These are phyloP conservation scores for Solanum chiquidenum DNA, from an alignment of 257 asterid genomes.

Conservation along the genomic window DNA sequence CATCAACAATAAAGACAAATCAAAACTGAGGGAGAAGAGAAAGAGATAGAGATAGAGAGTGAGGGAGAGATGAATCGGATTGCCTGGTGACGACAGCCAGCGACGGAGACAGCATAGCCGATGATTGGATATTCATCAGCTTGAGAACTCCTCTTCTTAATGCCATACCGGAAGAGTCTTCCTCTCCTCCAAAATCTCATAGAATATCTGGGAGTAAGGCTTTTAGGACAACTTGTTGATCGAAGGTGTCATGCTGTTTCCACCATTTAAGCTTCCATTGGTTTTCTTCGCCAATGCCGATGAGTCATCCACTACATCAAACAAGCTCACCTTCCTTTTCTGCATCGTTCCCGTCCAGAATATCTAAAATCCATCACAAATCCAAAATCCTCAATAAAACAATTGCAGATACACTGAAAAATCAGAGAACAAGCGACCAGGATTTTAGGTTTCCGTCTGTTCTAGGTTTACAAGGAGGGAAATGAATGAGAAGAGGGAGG, in stretches of 20 bases:
- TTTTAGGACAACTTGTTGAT: conserved; percentile 47
- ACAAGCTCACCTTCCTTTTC: conserved; percentile 86
- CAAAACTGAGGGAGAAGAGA: neutral
- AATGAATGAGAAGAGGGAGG: neutral
- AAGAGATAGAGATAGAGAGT: neutral
- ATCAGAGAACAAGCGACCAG: neutral
- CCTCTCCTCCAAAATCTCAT: conserved; percentile 56
- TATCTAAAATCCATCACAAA: neutral
- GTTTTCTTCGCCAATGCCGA: conserved; percentile 18
- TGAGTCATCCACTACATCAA: conserved; percentile 85
- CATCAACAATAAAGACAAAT: neutral
- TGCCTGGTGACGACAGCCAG: neutral
- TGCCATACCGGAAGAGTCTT: conserved; percentile 83
- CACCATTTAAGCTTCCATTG: conserved; percentile 29
- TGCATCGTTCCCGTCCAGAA: conserved; percentile 68
- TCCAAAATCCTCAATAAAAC: neutral
- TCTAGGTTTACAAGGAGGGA: neutral
- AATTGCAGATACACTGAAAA: neutral
- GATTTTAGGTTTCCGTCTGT: neutral
- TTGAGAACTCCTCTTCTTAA: neutral
- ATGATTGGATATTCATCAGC: neutral
- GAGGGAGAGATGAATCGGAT: neutral
- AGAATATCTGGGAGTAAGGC: conserved; percentile 50
- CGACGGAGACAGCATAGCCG: neutral
- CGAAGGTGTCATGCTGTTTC: conserved; percentile 7